Percentiles rank a stretch among this genome's conserved stretches.
These are phyloP conservation scores for Biancaea sappan DNA, from an alignment of 306 rosid species.

Conservation along the genomic window DNA sequence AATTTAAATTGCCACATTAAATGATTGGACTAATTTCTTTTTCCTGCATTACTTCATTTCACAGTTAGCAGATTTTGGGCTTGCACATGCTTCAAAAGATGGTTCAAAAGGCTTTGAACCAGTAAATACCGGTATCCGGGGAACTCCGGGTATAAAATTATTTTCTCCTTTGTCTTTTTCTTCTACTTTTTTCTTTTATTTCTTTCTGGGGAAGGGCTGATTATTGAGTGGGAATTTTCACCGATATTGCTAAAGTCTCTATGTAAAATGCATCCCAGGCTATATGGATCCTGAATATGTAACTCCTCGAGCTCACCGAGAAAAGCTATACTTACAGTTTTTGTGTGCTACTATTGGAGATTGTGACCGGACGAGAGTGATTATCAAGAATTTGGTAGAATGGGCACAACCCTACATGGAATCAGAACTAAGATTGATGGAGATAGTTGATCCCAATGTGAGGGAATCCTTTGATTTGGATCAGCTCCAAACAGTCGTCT, in stretches of 20 bases:
- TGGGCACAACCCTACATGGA: slow-evolving; percentile 76
- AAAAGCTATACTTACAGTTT: too few relatives aligned
- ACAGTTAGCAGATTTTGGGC: slow-evolving; percentile 99
- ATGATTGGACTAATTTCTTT: slow-evolving; percentile 15
- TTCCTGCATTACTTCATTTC: slow-evolving; percentile 27
- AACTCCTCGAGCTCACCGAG: too few relatives aligned
- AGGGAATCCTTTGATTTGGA: slow-evolving; percentile 73
- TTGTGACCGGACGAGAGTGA: slow-evolving; percentile 83
- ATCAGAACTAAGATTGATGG: slow-evolving; percentile 68
- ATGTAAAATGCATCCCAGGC: too few relatives aligned
- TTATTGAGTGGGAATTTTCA: not conserved
- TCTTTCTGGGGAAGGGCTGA: not conserved
- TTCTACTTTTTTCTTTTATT: not conserved
- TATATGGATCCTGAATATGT: too few relatives aligned
- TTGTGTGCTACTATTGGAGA: slow-evolving; percentile 84
- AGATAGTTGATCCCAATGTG: slow-evolving; percentile 77
- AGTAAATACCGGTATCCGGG: slow-evolving; percentile 79
- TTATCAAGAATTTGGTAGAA: slow-evolving; percentile 77
- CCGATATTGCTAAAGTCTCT: too few relatives aligned
- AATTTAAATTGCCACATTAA: slow-evolving; percentile 15
- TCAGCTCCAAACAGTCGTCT: slow-evolving; percentile 76
- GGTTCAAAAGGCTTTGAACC: slow-evolving; percentile 91
- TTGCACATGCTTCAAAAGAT: slow-evolving; percentile 82
- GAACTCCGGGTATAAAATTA: slow-evolving; percentile 71
- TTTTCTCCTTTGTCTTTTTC: slow-evolving; percentile 1